Evolutionary conservation across 306 rosid species (phyloP).

Genomic region (Carpinus fangiana): DNA sequence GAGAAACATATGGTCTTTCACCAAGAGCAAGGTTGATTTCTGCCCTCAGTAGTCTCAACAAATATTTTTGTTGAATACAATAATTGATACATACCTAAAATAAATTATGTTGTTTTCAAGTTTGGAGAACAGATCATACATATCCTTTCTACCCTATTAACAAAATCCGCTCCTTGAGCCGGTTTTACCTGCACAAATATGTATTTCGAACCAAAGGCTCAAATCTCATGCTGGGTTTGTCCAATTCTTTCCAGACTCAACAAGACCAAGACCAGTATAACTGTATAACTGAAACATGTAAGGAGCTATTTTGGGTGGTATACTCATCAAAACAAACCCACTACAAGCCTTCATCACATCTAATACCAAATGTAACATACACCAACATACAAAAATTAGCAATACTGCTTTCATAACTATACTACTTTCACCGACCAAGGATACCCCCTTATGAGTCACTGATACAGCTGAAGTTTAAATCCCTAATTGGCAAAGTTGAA

Average conservation of each 20-base stretch:
- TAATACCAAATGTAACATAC: neutral
- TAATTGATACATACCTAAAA: neutral
- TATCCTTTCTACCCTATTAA: neutral
- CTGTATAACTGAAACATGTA: neutral
- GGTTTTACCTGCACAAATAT: neutral
- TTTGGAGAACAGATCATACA: too few relatives aligned
- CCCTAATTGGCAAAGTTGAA: slow-evolving; percentile 4
- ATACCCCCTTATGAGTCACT: neutral
- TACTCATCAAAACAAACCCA: neutral
- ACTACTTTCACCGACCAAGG: neutral
- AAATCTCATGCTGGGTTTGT: neutral
- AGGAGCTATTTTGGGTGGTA: neutral
- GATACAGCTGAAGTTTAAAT: neutral
- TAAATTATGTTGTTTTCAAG: too few relatives aligned
- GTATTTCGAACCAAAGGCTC: neutral
- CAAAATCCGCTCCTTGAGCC: neutral
- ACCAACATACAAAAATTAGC: neutral
- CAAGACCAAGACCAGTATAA: too few relatives aligned
- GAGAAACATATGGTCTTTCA: neutral
- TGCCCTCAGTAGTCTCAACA: neutral
- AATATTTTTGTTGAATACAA: neutral
- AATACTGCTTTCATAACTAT: neutral
- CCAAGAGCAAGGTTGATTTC: neutral
- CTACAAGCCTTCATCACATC: neutral
- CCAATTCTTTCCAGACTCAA: neutral